phyloP scores from a whole-genome alignment of 345 rosid species.

The Rhizophora apiculata region DNA sequence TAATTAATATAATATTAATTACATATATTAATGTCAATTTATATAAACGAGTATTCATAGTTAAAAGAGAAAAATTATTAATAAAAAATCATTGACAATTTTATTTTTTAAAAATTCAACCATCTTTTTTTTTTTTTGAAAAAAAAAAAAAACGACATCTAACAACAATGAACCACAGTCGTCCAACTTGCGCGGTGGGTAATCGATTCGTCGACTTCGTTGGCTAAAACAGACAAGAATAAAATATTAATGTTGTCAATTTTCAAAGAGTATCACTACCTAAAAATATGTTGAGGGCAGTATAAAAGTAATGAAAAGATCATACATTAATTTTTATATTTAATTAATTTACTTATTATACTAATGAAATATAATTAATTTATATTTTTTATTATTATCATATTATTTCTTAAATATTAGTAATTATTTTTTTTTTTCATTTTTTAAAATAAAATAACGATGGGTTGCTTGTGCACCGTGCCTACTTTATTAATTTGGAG shows the following conservation, averaged over 20 bases:
- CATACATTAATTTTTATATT: not conserved
- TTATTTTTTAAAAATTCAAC: no score
- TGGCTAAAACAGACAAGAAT: not conserved
- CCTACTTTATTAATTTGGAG: slow-evolving; percentile 14
- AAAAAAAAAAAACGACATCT: not conserved
- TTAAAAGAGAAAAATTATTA: no score
- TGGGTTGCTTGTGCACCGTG: slow-evolving; percentile 5
- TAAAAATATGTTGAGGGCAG: no score
- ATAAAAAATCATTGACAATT: no score
- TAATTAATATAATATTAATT: no score
- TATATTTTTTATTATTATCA: not conserved
- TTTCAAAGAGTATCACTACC: not conserved
- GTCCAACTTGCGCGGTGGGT: slow-evolving; percentile 15
- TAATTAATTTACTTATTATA: not conserved
- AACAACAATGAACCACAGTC: not conserved
- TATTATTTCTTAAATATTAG: not conserved
- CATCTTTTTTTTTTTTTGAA: no score
- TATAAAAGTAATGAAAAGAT: not conserved
- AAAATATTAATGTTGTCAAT: not conserved
- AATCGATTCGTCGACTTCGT: slow-evolving; percentile 4
- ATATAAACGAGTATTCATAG: no score
- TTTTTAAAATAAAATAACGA: not conserved
- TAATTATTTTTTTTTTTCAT: not conserved
- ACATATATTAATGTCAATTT: no score
- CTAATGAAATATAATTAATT: not conserved